Conservation (phyloP, 2,329 filamentous ascomycete species). For the Claviceps monticola region DNA sequence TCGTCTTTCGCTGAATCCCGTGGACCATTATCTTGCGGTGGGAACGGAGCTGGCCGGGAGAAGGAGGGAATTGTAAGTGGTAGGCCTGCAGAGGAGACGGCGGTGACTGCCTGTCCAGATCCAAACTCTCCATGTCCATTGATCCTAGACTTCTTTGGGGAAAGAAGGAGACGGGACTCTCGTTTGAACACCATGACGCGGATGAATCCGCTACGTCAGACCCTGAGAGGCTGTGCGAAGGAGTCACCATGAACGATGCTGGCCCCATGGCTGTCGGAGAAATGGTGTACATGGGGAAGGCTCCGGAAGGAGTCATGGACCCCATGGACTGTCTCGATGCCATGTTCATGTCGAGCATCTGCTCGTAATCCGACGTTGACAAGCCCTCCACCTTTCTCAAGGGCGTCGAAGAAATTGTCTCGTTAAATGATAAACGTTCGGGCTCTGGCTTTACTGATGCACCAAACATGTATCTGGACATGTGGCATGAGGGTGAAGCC, state of each 20-base stretch:
- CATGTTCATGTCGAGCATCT: conserved; percentile 25
- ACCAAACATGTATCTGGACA: conserved; percentile 22
- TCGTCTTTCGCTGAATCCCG: conserved; percentile 29
- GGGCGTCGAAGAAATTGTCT: conserved; percentile 22
- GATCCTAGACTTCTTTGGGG: conserved; percentile 18
- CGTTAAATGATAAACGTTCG: conserved; percentile 19
- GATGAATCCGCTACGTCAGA: conserved; percentile 24
- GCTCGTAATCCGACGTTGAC: conserved; percentile 23
- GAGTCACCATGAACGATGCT: conserved; percentile 25
- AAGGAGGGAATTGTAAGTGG: conserved; percentile 18
- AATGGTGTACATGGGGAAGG: conserved; percentile 22
- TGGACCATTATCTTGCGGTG: conserved; percentile 28
- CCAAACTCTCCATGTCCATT: conserved; percentile 19
- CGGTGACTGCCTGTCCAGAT: conserved; percentile 23
- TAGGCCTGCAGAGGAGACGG: conserved; percentile 21
- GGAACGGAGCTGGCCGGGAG: conserved; percentile 19
- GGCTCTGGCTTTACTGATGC: conserved; percentile 19
- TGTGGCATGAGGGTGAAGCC: conserved; percentile 21
- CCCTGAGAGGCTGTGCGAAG: conserved; percentile 24
- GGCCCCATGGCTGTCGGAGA: conserved; percentile 20
- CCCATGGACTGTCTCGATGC: conserved; percentile 20
- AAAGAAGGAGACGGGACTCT: conserved; percentile 28
- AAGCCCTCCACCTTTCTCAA: conserved; percentile 22
- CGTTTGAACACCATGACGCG: conserved; percentile 26
- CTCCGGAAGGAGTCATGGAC: conserved; percentile 23